Evolutionary conservation across 2,329 filamentous ascomycete genomes (phyloP).

Genomic region (Hymenoscyphus scutula): DNA sequence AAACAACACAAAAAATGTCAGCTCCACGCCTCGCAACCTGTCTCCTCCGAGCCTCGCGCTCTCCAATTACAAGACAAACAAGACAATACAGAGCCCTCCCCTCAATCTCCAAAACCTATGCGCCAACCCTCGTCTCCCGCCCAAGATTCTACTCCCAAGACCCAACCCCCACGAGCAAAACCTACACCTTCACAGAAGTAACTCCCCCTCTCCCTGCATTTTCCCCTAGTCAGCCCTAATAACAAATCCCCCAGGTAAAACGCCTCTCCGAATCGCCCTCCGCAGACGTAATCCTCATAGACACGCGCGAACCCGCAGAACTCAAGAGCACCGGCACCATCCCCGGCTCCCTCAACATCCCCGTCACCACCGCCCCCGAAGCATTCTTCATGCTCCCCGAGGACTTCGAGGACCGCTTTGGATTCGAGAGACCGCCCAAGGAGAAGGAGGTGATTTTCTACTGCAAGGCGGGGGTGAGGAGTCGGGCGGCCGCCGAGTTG

Average conservation of each 20-base stretch:
- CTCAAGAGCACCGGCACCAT: constrained; percentile 66
- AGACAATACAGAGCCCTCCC: constrained; percentile 16
- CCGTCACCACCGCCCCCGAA: constrained; percentile 73
- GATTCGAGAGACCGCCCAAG: constrained; percentile 65
- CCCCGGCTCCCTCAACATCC: constrained; percentile 79
- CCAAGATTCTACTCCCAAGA: neutral
- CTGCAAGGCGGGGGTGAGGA: constrained; percentile 88
- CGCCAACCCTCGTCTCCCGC: neutral
- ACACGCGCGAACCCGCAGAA: constrained; percentile 68
- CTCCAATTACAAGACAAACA: constrained; percentile 13
- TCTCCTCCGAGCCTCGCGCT: constrained; percentile 20
- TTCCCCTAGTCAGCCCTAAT: neutral
- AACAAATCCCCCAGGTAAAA: constrained; percentile 42
- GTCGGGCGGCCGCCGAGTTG: constrained; percentile 71
- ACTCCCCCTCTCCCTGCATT: neutral
- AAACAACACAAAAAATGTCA: constrained; percentile 21
- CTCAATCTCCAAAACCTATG: neutral
- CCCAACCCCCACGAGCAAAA: constrained; percentile 21
- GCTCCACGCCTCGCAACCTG: constrained; percentile 21
- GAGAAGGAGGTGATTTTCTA: constrained; percentile 74
- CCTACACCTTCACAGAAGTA: constrained; percentile 24
- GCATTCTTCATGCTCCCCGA: constrained; percentile 71
- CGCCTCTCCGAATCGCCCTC: constrained; percentile 36
- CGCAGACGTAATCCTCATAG: constrained; percentile 46
- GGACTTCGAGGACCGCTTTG: constrained; percentile 81